A percentile compares a stretch with the other conserved stretches of the same genome.
Evolutionary conservation across 495 filamentous ascomycete genomes (phyloP).

Genomic region (Aspergillus campestris): DNA sequence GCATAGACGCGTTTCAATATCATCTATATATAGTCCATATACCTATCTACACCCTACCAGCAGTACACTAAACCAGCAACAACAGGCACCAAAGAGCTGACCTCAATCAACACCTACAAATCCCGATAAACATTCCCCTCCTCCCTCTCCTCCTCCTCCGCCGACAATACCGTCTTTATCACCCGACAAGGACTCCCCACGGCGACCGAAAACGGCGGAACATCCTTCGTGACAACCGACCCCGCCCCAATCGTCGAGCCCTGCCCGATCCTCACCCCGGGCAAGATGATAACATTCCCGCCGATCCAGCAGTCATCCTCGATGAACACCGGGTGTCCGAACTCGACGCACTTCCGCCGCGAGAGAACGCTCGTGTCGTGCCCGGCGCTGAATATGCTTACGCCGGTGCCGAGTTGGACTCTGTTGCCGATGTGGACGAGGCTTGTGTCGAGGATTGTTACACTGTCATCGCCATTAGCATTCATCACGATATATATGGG

Average conservation of each 20-base stretch:
- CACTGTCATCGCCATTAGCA: too few species aligned
- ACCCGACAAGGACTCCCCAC: too few species aligned
- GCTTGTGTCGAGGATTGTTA: constrained; percentile 67
- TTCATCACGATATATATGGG: not conserved
- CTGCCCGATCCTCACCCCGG: constrained; percentile 55
- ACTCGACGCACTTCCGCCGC: constrained; percentile 63
- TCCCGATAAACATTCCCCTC: too few species aligned
- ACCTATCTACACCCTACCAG: too few species aligned
- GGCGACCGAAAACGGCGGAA: constrained; percentile 14
- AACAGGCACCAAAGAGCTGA: too few species aligned
- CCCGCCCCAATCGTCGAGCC: constrained; percentile 39
- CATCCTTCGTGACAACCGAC: constrained; percentile 40
- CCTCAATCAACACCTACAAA: too few species aligned
- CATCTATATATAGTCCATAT: too few species aligned
- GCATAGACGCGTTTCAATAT: too few species aligned
- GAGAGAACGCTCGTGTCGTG: constrained; percentile 66
- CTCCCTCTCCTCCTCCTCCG: too few species aligned
- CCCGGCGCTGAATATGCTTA: constrained; percentile 55
- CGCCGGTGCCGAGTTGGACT: constrained; percentile 67
- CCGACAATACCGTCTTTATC: too few species aligned
- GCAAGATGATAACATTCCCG: constrained; percentile 58
- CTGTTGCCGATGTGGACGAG: constrained; percentile 64
- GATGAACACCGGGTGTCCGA: constrained; percentile 61
- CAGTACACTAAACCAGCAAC: too few species aligned
- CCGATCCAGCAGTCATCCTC: constrained; percentile 85